These are phyloP conservation scores for Emergomyces orientalis DNA, from an alignment of 2,329 filamentous ascomycete genomes.

Conservation along the genomic window DNA sequence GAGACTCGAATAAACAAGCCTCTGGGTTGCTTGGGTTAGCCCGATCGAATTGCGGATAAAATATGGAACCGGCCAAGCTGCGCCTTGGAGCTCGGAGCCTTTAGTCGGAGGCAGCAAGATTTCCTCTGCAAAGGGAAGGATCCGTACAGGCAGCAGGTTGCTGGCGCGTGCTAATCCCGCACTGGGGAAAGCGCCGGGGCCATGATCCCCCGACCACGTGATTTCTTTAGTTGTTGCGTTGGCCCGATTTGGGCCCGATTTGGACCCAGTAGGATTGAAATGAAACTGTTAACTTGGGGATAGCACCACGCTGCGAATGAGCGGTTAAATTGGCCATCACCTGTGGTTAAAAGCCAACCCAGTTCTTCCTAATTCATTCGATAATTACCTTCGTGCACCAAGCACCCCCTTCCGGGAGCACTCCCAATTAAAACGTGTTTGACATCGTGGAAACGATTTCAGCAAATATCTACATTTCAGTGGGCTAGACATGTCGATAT, in stretches of 20 bases:
- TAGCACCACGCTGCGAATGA: too few species aligned
- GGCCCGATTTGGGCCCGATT: too few species aligned
- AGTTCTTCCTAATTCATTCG: too few species aligned
- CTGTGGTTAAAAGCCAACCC: not conserved
- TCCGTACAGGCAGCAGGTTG: not conserved
- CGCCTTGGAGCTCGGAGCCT: not conserved
- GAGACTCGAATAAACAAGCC: too few species aligned
- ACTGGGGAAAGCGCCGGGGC: not conserved
- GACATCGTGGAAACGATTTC: not conserved
- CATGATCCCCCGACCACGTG: not conserved
- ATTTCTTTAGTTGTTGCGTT: too few species aligned
- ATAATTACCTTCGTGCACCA: not conserved
- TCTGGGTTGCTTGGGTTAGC: not conserved
- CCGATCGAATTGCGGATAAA: not conserved
- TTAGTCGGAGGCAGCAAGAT: too few species aligned
- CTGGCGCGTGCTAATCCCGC: not conserved
- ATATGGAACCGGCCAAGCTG: not conserved
- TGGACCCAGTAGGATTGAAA: too few species aligned
- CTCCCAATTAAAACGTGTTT: not conserved
- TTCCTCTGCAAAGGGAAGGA: too few species aligned
- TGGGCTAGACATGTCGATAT: not conserved
- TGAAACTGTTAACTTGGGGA: too few species aligned
- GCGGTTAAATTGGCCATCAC: too few species aligned
- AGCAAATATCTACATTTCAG: not conserved
- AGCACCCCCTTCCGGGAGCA: too few species aligned